These are phyloP conservation scores for Phytophthora sp. DNA, from an alignment of 352 stramenopile species.

Conservation along the genomic window DNA sequence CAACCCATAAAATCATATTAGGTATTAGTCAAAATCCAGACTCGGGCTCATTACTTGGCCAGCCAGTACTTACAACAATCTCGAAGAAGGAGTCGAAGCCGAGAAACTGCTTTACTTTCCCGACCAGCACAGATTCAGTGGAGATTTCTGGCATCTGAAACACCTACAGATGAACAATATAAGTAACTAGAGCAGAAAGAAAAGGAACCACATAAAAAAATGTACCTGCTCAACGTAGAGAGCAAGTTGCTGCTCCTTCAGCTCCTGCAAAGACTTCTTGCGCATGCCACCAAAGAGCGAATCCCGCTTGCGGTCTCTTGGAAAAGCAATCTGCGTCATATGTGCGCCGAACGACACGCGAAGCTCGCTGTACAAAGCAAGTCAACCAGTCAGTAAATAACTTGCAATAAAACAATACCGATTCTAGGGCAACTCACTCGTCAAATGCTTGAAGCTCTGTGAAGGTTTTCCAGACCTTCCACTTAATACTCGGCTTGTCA, in stretches of 20 bases:
- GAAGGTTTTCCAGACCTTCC: slow-evolving; percentile 82
- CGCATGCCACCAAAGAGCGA: slow-evolving; percentile 73
- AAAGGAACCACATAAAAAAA: background rate
- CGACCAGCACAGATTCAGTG: slow-evolving; percentile 41
- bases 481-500: slow-evolving; percentile 76
- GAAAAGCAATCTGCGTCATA: slow-evolving; percentile 69
- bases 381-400: slow-evolving; percentile 16
- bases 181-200: slow-evolving; percentile 5
- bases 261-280: slow-evolving; percentile 69
- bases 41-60: background rate
- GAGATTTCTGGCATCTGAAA: slow-evolving; percentile 60
- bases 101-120: slow-evolving; percentile 63
- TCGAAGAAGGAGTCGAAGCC: slow-evolving; percentile 76
- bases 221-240: slow-evolving; percentile 71
- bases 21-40: slow-evolving; percentile 3
- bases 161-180: slow-evolving; percentile 35
- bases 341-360: slow-evolving; percentile 50
- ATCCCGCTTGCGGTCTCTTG: slow-evolving; percentile 72
- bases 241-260: slow-evolving; percentile 76
- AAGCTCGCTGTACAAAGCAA: slow-evolving; percentile 49
- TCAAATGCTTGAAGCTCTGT: slow-evolving; percentile 71
- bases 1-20: slow-evolving; percentile 2
- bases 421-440: slow-evolving; percentile 48
- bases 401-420: background rate
- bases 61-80: slow-evolving; percentile 46